Base-by-base conservation (phyloP, 768 basidiomycete species). In the Naematelia encephala region DNA sequence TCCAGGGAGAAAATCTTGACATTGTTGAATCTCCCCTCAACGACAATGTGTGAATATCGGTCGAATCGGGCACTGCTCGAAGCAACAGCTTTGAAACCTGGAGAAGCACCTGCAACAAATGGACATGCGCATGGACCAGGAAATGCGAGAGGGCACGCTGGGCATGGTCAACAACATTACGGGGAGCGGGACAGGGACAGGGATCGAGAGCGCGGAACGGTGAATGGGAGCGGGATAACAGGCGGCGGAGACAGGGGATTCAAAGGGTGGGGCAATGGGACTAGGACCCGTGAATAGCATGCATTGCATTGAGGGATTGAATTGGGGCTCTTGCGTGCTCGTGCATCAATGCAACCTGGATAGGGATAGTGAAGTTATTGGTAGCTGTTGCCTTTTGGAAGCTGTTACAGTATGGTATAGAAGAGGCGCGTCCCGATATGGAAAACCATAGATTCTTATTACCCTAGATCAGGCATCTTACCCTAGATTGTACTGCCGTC, bases 1-100 rank as follows among this genome's bases (percentile, higher is more conserved):
- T 22, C 42, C 63, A 93, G 91, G 75, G 90, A 92, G 68, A 87
- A 86, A 1, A 84, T 97, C 64, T 83, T 87, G 48, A 78, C 79
- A 67, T 85, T 90, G 13, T 82, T 97, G 48, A 84, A 85, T 73
- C 81, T 97, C 14, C 87, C 91, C 12, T 70, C 84, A 1, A 80
- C 83, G 19, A 93, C 91, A 1, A 82, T 86, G 61, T 89, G 94
- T 85, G 92, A 97, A 75, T 97, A 96, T 78, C 93, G 94, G 75
- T 88, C 90, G 10, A 94, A 94, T 56, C 60, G 67, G 23, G 64
- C 69, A 12, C 59, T 74, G 10, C 60, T 76, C 19, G 74, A 76
- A 25, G 73, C 70, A 26, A 50, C 48, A 10, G 27, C 51, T 39
- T 16, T 54, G 64, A 3, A 65, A 26, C 57, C 56, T 11, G 16